Conservation (phyloP, 805 yeast species). For the Teunomyces stri region DNA sequence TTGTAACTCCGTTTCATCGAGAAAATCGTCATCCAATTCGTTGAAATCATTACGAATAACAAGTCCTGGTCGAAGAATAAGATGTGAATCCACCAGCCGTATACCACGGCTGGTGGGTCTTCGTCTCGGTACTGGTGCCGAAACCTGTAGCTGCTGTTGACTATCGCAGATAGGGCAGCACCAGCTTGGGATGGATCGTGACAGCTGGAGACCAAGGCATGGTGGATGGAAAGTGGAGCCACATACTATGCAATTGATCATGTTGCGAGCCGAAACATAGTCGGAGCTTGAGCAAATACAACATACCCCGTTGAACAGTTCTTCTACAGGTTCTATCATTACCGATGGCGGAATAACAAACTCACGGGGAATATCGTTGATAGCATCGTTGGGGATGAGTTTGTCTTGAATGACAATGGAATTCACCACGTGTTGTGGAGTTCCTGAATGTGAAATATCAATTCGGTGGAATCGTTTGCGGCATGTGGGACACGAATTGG, state of each 20-base stretch:
- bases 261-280: conserved; percentile 17
- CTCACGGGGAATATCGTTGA: conserved; percentile 36
- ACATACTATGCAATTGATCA: conserved; percentile 33
- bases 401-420: conserved; percentile 26
- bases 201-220: conserved; percentile 34
- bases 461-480: conserved; percentile 45
- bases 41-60: conserved; percentile 28
- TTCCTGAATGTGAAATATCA: conserved; percentile 21
- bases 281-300: conserved; percentile 36
- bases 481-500: conserved; percentile 63
- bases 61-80: conserved; percentile 11
- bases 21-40: conserved; percentile 31
- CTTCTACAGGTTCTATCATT: not conserved
- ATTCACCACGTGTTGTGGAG: not conserved
- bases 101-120: not conserved
- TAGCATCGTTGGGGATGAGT: conserved; percentile 33
- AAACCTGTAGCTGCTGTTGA: conserved; percentile 27
- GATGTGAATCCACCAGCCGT: not conserved
- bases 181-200: conserved; percentile 28
- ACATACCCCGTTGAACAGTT: conserved; percentile 23
- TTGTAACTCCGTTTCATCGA: conserved; percentile 1
- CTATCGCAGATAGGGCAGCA: conserved; percentile 52
- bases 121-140: not conserved
- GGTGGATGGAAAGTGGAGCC: conserved; percentile 38
- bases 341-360: conserved; percentile 23